Evolutionary conservation across 352 stramenopile genomes (phyloP).

Genomic region (Phytopythium litorale): DNA sequence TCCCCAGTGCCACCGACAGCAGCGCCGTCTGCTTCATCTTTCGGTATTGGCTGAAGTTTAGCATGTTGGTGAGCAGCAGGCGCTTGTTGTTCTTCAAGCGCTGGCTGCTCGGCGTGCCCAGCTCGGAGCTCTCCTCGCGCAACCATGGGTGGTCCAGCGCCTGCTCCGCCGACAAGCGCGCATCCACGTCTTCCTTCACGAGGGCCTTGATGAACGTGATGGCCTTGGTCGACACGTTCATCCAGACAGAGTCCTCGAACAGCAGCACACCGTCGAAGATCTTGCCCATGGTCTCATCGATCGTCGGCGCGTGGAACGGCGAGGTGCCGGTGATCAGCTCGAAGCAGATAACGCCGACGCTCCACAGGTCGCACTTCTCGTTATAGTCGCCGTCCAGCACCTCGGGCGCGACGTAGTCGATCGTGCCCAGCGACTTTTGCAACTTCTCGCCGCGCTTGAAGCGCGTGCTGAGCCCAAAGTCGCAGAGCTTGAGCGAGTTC

Average conservation of each 20-base stretch:
- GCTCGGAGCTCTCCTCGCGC: slow-evolving; percentile 17
- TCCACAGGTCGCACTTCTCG: slow-evolving; percentile 81
- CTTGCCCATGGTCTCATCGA: slow-evolving; percentile 79
- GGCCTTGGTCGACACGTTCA: slow-evolving; percentile 46
- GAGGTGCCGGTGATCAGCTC: slow-evolving; percentile 65
- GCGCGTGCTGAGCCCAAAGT: slow-evolving; percentile 77
- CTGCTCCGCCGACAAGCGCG: slow-evolving; percentile 56
- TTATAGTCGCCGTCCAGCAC: slow-evolving; percentile 83
- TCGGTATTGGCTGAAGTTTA: slow-evolving; percentile 65
- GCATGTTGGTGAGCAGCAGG: slow-evolving; percentile 72
- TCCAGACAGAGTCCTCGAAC: slow-evolving; percentile 70
- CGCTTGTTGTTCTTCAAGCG: slow-evolving; percentile 57
- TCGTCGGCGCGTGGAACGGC: slow-evolving; percentile 64
- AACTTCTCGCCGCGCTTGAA: slow-evolving; percentile 74
- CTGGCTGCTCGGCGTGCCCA: slow-evolving; percentile 12
- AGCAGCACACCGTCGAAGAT: slow-evolving; percentile 75
- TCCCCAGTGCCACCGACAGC: slow-evolving; percentile 61
- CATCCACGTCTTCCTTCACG: slow-evolving; percentile 68
- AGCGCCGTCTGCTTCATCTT: slow-evolving; percentile 79
- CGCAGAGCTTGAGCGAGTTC: slow-evolving; percentile 73
- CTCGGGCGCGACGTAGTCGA: slow-evolving; percentile 80
- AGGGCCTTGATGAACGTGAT: slow-evolving; percentile 83
- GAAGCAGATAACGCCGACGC: slow-evolving; percentile 75
- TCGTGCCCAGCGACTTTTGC: slow-evolving; percentile 69
- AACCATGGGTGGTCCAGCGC: slow-evolving; percentile 73